Percentiles rank a stretch among this genome's conserved stretches.
Conservation (phyloP, 2,329 filamentous ascomycete genomes). For the Beauveria pseudobassiana region DNA sequence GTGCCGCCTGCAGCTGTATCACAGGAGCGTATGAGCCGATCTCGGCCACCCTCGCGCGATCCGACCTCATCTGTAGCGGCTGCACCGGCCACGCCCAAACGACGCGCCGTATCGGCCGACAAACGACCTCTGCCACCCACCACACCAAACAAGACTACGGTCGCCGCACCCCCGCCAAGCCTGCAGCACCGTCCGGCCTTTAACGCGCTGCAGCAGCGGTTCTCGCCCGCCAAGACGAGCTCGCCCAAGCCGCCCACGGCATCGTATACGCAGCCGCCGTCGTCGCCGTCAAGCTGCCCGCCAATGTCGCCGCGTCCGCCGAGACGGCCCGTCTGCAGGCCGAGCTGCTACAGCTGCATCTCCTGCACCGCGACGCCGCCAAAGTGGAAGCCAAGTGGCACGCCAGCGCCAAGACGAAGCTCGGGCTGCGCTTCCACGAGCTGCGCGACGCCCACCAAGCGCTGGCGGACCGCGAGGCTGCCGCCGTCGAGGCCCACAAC, state of each 20-base stretch:
- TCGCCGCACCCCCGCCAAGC: conserved; percentile 20
- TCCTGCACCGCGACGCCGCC: conserved; percentile 51
- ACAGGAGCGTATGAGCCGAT: conserved; percentile 17
- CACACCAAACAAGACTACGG: conserved; percentile 10
- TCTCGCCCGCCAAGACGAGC: conserved; percentile 53
- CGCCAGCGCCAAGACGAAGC: conserved; percentile 42
- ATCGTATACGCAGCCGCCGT: conserved; percentile 38
- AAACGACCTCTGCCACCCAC: conserved; percentile 14
- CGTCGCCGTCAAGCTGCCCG: conserved; percentile 53
- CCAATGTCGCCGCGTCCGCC: conserved; percentile 51
- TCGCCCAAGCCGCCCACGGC: conserved; percentile 53
- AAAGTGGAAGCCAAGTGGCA: conserved; percentile 43
- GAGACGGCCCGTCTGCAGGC: conserved; percentile 54
- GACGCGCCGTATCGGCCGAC: conserved; percentile 18
- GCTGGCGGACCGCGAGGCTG: conserved; percentile 31
- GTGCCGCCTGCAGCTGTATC: conserved; percentile 2
- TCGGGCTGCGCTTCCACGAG: conserved; percentile 38
- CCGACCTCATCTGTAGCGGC: conserved; percentile 15
- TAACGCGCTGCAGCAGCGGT: conserved; percentile 59
- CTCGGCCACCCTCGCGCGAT: conserved; percentile 25
- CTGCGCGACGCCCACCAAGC: conserved; percentile 28
- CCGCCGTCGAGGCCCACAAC: conserved; percentile 43
- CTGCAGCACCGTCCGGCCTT: conserved; percentile 48
- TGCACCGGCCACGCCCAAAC: conserved; percentile 12
- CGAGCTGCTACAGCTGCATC: conserved; percentile 57